A percentile compares a stretch with the other conserved stretches of the same genome.
Evolutionary conservation across 345 rosid genomes (phyloP).

Genomic region (Turnera subulata): DNA sequence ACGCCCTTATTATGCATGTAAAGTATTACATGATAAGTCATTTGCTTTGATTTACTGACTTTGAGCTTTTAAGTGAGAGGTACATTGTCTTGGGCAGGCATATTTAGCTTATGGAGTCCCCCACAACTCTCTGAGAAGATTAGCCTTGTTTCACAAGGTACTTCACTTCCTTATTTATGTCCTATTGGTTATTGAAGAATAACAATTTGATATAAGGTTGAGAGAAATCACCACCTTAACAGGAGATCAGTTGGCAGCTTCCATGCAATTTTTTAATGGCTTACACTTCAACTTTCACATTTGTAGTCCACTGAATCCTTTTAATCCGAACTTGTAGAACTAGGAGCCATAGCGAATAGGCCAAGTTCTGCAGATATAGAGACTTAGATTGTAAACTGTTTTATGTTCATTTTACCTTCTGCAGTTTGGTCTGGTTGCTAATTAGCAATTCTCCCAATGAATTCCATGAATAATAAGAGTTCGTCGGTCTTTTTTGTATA

Average conservation of each 20-base stretch:
- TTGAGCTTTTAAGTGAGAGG: constrained; percentile 6
- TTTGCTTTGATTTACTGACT: constrained; percentile 1
- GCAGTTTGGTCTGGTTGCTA: neutral
- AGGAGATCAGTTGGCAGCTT: no score
- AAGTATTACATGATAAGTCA: constrained; percentile 10
- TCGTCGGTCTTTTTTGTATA: constrained; percentile 38
- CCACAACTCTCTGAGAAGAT: constrained; percentile 59
- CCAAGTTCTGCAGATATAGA: no score
- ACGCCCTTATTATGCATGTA: constrained; percentile 96
- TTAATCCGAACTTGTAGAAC: no score
- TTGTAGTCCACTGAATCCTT: no score
- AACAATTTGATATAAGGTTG: neutral
- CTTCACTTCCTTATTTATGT: constrained; percentile 23
- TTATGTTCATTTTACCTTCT: neutral
- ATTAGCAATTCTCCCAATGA: neutral
- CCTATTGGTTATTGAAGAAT: no score
- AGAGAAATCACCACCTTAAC: no score
- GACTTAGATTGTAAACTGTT: no score
- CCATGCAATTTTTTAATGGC: no score
- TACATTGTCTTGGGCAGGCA: constrained; percentile 47
- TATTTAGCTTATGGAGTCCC: constrained; percentile 85
- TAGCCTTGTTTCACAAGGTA: constrained; percentile 95
- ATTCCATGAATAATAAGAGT: constrained; percentile 4
- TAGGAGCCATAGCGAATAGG: no score
- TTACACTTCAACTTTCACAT: no score